Base-by-base conservation (phyloP, 257 asterid genomes). In the Solanum virginianum region DNA sequence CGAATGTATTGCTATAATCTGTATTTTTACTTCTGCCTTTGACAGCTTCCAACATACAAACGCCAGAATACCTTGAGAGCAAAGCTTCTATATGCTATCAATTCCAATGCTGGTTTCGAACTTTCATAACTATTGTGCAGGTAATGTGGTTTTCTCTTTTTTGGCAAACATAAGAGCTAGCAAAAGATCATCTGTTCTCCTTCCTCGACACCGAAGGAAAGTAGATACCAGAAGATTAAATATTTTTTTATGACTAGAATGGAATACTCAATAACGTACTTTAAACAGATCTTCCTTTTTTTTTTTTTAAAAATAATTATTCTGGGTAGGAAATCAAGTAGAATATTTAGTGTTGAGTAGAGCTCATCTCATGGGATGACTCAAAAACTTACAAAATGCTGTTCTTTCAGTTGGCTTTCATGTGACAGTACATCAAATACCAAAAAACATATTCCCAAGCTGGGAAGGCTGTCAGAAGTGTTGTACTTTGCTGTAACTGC, bases 31-130 rank as follows among this genome's bases (percentile, higher is more conserved):
- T 63, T 51, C 68, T 89, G 51, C 86, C 88, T 63, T 70, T 87
- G 87, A 72, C 98, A 96, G 99, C 98, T 96, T 81, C 98, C 99
- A 16, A 95, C 99, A 43, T 96, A 96, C 93, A 95, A 90, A 82
- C 98, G 99, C 45, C 80, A 90, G 45, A 88, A 92, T 92, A 96
- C 97, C 79, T 87, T 95, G 94, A 94, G 96, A 89, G 96, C 93
- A 66, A 96, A 96, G 79, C 95, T 96, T 90, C 91, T 96, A 11
- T 95, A 95, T 43, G 98, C 99, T 85, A 96, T 96, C 87, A 95
- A 91, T 87, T 95, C 99, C 17, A 96, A 96, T 90, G 97, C 99
- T 29, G 98, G 98, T 68, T 96, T 96, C 85, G 99, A 95, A 83
- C 97, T 96, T 88, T 96, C 99, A 71, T 96, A 92, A 89, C 11